Conservation (phyloP, 108 stramenopile species). For the Schizochytrium sp. region DNA sequence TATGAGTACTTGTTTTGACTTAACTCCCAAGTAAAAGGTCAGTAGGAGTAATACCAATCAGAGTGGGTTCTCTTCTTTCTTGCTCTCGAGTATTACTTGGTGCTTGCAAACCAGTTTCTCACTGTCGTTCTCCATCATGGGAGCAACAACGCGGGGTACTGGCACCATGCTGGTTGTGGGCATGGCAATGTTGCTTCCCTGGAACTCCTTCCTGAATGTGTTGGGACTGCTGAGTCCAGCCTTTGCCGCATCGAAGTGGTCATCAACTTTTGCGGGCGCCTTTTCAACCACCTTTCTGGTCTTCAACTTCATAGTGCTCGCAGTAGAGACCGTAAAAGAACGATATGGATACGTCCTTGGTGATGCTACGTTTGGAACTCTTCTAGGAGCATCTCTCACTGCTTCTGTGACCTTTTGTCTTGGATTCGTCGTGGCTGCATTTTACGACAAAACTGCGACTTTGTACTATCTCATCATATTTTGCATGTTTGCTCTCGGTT, state of each 20-base stretch:
- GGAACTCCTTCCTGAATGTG: slow-evolving; percentile 27
- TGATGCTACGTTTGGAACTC: not conserved
- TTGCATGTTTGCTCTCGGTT: not conserved
- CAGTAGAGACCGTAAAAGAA: not conserved
- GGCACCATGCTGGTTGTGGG: not conserved
- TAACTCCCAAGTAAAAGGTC: too few species aligned
- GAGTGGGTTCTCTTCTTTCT: too few species aligned
- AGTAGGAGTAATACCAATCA: too few species aligned
- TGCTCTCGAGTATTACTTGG: not conserved
- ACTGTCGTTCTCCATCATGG: not conserved
- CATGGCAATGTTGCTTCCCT: slow-evolving; percentile 53
- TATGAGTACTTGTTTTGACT: too few species aligned
- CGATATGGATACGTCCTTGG: not conserved
- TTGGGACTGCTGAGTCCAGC: not conserved
- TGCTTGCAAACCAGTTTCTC: not conserved
- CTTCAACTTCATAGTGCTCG: not conserved
- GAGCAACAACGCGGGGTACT: not conserved
- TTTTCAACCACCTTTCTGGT: not conserved
- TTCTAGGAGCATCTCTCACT: not conserved
- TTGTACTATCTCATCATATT: not conserved
- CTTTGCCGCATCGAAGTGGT: not conserved
- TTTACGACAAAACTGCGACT: not conserved
- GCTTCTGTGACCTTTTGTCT: not conserved
- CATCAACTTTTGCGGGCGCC: not conserved
- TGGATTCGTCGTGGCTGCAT: not conserved